Evolutionary conservation across 1,284 basidiomycete genomes (phyloP), one percentile per base, ranked within the genome.

Genomic region (Wallemia hederae): DNA sequence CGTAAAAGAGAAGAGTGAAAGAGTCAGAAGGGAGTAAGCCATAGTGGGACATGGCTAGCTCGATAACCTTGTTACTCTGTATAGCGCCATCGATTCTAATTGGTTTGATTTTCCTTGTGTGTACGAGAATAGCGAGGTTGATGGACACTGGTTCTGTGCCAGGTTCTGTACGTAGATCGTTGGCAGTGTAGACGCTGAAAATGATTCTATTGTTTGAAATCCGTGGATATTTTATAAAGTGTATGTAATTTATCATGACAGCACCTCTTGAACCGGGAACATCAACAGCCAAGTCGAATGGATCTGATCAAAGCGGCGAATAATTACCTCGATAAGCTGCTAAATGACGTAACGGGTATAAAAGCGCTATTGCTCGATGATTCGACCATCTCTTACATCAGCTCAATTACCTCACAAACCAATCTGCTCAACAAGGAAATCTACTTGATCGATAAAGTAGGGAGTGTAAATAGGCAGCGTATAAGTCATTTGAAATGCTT

Each of bases 401-500:
- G 90, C 2, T 25, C 56, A 9, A 27, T 49, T 17, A 83, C 89
- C 1, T 98, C 94, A 0, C 94, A 98, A 68, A 91, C 89, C 1
- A 83, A 83, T 11, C 77, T 99, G 24, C 75, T 99, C n/a, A 80
- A 87, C 1, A 88, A 97, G 66, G 90, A 99, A 69, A 87, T 98
- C 24, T 99, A 98, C 71, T 79, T 99, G 60, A 98, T 92, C 0
- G 94, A 98, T 73, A 78, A 89, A 62, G 86, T 99, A 69, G 90
- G 94, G 74, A 97, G 97, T 71, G 76, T 74, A 68, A 80, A 81
- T 65, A 80, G 85, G 64, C 88, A 91, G 68, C 74, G 85, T 19
- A 88, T 97, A 80, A 80, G 84, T 17, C 92, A 98, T 69, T 83
- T 98, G 76, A 90, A 91, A 72, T 98, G 94, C 69, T 80, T 98